A percentile compares a stretch with the other conserved stretches of the same genome.
Conservation (phyloP, 1,139 yeast species). For the Diutina mesorugosa region DNA sequence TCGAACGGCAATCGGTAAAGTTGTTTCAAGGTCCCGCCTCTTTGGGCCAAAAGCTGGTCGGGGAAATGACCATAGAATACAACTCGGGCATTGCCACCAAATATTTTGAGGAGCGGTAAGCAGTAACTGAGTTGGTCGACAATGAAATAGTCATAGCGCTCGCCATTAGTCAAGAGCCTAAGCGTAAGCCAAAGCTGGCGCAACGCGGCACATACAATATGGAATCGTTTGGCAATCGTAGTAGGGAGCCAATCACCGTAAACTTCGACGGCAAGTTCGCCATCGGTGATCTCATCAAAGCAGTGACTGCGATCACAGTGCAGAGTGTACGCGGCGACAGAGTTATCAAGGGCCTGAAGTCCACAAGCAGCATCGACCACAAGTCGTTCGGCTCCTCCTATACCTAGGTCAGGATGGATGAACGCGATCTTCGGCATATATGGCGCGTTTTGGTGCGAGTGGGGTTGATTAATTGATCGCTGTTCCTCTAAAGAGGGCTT, state of each 20-base stretch:
- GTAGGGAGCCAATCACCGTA: constrained; percentile 81
- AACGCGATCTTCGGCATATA: constrained; percentile 48
- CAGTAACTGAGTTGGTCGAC: constrained; percentile 86
- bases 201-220: constrained; percentile 70
- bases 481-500: neutral
- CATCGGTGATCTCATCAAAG: constrained; percentile 71
- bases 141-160: constrained; percentile 56
- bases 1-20: constrained; percentile 78
- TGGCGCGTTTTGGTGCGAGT: neutral
- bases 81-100: constrained; percentile 32
- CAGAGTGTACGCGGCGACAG: constrained; percentile 66
- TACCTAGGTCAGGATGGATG: constrained; percentile 92
- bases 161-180: constrained; percentile 36
- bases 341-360: constrained; percentile 47
- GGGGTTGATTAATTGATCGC: neutral
- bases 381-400: constrained; percentile 92
- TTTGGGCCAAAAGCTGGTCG: constrained; percentile 64
- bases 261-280: constrained; percentile 47
- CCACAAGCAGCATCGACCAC: constrained; percentile 94
- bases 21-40: constrained; percentile 40
- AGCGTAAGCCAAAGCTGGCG: constrained; percentile 63
- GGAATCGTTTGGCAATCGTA: constrained; percentile 47
- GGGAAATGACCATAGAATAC: constrained; percentile 95
- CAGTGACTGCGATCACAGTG: constrained; percentile 82
- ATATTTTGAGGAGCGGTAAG: constrained; percentile 55